A percentile compares a stretch with the other conserved stretches of the same genome.
These are phyloP conservation scores for Intubia oerlemansii DNA, from an alignment of 2,329 filamentous ascomycete species.

Conservation along the genomic window DNA sequence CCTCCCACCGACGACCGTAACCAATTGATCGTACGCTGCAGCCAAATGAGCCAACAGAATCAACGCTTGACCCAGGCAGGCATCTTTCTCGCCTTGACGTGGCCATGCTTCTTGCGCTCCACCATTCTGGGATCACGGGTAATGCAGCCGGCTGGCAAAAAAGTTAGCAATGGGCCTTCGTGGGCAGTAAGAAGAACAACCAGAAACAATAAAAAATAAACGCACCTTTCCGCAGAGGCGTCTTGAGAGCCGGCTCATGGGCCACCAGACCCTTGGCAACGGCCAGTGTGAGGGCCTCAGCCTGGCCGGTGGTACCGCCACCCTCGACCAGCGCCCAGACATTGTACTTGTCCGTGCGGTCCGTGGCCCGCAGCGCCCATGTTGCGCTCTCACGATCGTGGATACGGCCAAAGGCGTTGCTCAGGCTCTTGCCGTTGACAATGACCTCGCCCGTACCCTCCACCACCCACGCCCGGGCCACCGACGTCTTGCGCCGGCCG, in stretches of 20 bases:
- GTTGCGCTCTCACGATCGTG: slow-evolving; percentile 89
- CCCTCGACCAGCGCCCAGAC: slow-evolving; percentile 71
- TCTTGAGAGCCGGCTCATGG: slow-evolving; percentile 85
- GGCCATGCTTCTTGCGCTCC: slow-evolving; percentile 95
- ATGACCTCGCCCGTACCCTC: slow-evolving; percentile 82
- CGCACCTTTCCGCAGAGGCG: slow-evolving; percentile 62
- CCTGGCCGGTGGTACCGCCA: slow-evolving; percentile 85
- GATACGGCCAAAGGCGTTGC: slow-evolving; percentile 61
- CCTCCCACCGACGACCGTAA: no score
- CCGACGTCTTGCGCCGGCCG: slow-evolving; percentile 72
- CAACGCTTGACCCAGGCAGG: slow-evolving; percentile 89
- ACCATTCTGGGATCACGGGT: slow-evolving; percentile 81
- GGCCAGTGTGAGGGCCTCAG: slow-evolving; percentile 80
- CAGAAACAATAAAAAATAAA: not conserved
- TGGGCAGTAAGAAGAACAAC: not conserved
- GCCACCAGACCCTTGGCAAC: slow-evolving; percentile 72
- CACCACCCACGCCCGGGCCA: slow-evolving; percentile 69
- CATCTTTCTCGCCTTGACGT: slow-evolving; percentile 93
- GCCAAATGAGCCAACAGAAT: no score
- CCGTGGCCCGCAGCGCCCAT: slow-evolving; percentile 71
- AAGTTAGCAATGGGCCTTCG: slow-evolving; percentile 5
- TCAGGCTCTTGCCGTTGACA: slow-evolving; percentile 75
- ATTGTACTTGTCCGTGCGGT: slow-evolving; percentile 88
- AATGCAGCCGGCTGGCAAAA: slow-evolving; percentile 57
- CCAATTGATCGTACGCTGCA: no score